Evolutionary conservation across 805 yeast genomes (phyloP), one percentile per base, ranked within the genome.

Genomic region (Metschnikowia cerradonensis): DNA sequence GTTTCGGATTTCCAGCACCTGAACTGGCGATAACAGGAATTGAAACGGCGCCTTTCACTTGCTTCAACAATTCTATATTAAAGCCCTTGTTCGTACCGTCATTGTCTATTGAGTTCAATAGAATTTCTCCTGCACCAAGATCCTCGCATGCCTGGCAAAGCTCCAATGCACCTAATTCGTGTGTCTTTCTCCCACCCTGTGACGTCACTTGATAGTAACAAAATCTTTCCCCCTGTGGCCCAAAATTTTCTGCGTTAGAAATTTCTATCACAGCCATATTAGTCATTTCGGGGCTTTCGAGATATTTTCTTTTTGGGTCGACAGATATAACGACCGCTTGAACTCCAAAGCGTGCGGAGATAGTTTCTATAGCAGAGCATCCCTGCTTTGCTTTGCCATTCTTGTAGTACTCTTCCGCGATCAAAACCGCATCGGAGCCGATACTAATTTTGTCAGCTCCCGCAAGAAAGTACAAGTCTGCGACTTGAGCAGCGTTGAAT

Each of bases 361-460:
- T 94, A 0, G 95, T 86, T 70, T 94, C 99, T 58, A 94, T 92
- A 22, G 99, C 96, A 0, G 96, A 78, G 2, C 72, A 76, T 0
- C 99, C 99, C 41, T 80, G 77, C 42, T 85, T 82, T 33, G 64
- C 67, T 23, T 72, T 68, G 39, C 84, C 86, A 44, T 74, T 73
- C 0, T 75, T 78, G 67, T 86, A 88, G 67, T 74, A 94, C 36
- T 81, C 73, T 65, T 90, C 96, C 3, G 98, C 98, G 32, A 96
- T 96, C 45, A 71, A 67, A 1, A 94, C 99, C 0, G 99, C 96
- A 71, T 94, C 99, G 7, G 96, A 81, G n/a, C 99, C 99, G 63
- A 94, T 94, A 42, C 96, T 88, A 5, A 94, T 96, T 66, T 94
- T 94, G 69, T 94, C 99, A 14, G 99, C 99, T 54, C 99, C 99